A percentile compares a stretch with the other conserved stretches of the same genome.
phyloP scores from a whole-genome alignment of 371 early-diverging fungal species.

The Zancudomyces culisetae region DNA sequence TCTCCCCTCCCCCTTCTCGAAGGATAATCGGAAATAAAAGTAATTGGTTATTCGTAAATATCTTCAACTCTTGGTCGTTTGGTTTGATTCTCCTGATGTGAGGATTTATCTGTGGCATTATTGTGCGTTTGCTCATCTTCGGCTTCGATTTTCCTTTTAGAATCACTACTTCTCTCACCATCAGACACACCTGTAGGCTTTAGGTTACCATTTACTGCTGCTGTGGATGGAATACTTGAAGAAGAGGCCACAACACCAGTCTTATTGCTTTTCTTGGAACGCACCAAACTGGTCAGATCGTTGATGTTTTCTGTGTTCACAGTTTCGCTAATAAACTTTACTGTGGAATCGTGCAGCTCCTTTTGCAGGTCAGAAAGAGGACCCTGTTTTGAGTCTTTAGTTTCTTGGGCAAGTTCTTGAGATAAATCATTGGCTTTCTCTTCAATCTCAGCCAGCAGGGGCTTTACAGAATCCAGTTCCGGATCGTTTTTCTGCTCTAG shows the following conservation, averaged over 20 bases:
- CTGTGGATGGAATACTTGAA: no score
- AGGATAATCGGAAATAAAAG: no score
- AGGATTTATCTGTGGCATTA: background rate
- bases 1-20: no score
- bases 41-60: no score
- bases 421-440: conserved; percentile 2
- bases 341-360: background rate
- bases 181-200: no score
- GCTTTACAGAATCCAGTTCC: conserved; percentile 5
- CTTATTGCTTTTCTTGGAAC: conserved; percentile 2
- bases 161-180: no score
- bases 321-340: background rate
- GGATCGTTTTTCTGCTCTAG: conserved; percentile 7
- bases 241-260: no score
- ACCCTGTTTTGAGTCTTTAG: background rate
- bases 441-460: conserved; percentile 15
- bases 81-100: background rate
- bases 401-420: background rate
- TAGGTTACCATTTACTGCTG: no score
- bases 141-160: no score
- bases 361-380: background rate
- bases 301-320: background rate
- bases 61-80: no score
- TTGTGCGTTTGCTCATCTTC: background rate
- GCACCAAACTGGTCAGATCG: background rate